Base-by-base conservation (phyloP, 1,139 yeast genomes). In the Yamadazyma atmosphaerica region DNA sequence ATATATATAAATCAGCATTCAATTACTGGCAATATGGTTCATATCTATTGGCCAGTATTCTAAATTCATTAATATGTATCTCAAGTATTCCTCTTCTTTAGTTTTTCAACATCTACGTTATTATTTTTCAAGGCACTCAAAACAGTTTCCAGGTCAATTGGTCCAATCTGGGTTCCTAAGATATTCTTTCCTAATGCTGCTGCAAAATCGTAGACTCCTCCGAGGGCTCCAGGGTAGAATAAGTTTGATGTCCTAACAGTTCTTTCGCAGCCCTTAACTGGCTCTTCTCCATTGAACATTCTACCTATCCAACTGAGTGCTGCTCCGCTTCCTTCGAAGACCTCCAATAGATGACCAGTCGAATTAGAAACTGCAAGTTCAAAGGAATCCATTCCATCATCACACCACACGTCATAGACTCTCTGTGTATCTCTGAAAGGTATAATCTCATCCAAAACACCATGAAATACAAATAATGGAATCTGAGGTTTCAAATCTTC, bases 381-480 rank as follows among this genome's bases (percentile, higher is more conserved):
- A 32, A 60, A 46, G 0, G 65, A 60, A 5, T 42, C 37, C 11
- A 60, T 54, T 2, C 64, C 69, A 43, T 54, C 43, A 1, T 46
- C 52, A 46, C 71, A 65, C 63, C 67, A 66, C 23, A 46, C 49
- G 10, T 61, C 49, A 41, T 56, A 64, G 2, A 53, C 57, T 38
- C 61, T 50, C 33, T 50, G 47, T 0, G 61, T 48, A 29, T 55
- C 58, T 13, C 40, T 46, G 34, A 54, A 54, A 2, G 68, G 68
- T 17, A 60, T 60, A 26, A 66, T 50, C 17, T 54, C 55, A 42
- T 65, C 72, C 4, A 47, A 35, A 11, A 45, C 31, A 0, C 68
- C 68, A 40, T 66, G 72, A 47, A 55, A 65, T 4, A 65, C 47
- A 37, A 65, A 65, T 2, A 67, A 29, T 1, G 72, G 72, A 5